These are phyloP conservation scores for Eleusine coracana DNA, from an alignment of 176 grass and related monocot species.

Conservation along the genomic window DNA sequence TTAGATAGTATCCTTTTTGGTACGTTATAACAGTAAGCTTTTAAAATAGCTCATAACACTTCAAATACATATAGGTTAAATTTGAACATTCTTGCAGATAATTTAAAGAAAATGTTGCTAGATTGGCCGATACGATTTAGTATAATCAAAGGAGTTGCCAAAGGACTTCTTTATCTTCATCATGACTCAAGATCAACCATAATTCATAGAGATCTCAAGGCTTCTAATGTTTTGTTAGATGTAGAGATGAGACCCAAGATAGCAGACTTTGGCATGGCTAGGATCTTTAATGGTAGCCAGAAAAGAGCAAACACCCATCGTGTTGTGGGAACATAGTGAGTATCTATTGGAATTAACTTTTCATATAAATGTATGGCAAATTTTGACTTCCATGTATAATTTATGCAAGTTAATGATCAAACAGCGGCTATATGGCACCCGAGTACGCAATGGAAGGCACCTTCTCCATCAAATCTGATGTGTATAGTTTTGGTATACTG, in stretches of 20 bases:
- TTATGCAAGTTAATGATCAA: background rate
- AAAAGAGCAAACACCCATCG: conserved; percentile 32
- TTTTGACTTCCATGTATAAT: background rate
- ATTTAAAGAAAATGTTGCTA: background rate
- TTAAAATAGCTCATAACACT: background rate
- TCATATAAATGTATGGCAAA: background rate
- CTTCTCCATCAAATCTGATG: conserved; percentile 51
- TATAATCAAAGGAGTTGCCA: conserved; percentile 49
- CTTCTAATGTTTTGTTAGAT: conserved; percentile 49
- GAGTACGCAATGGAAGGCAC: conserved; percentile 55
- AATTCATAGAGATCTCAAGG: conserved; percentile 42
- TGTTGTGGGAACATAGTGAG: conserved; percentile 54
- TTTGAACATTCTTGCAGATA: background rate
- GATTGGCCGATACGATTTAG: conserved; percentile 40
- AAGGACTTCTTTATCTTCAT: conserved; percentile 57
- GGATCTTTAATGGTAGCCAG: conserved; percentile 39
- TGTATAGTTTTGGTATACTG: conserved; percentile 56
- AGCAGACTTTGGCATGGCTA: conserved; percentile 55
- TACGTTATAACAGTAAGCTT: background rate
- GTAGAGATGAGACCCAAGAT: conserved; percentile 48
- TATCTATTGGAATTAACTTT: background rate
- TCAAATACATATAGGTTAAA: background rate
- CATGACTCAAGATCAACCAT: conserved; percentile 50
- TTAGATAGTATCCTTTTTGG: conserved; percentile 30
- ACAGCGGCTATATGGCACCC: conserved; percentile 48